Conservation (phyloP, 305 asterid species). For the Solanum hybrid region DNA sequence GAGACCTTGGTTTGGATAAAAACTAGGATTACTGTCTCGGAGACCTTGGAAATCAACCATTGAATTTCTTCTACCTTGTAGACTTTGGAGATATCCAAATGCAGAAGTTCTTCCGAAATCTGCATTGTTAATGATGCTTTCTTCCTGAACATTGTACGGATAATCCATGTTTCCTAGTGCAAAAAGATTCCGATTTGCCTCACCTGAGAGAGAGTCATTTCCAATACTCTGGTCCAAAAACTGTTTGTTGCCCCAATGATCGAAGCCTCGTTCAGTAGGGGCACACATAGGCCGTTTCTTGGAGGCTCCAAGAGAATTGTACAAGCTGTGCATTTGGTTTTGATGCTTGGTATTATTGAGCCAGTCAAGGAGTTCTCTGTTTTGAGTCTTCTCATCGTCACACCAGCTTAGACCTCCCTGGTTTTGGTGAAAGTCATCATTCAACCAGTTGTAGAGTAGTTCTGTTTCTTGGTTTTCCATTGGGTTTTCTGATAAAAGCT, state of each 20-base stretch:
- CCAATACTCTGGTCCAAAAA: slow-evolving; percentile 13
- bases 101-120: background rate
- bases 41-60: slow-evolving; percentile 15
- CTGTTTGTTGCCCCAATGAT: slow-evolving; percentile 13
- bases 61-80: slow-evolving; percentile 10
- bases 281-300: background rate
- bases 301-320: slow-evolving; percentile 5
- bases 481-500: slow-evolving; percentile 29
- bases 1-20: slow-evolving; percentile 1
- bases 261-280: slow-evolving; percentile 1
- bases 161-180: slow-evolving; percentile 7
- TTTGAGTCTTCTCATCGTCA: background rate
- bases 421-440: background rate
- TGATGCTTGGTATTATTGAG: slow-evolving; percentile 12
- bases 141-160: slow-evolving; percentile 14
- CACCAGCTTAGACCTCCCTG: background rate
- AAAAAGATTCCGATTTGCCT: slow-evolving; percentile 5
- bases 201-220: slow-evolving; percentile 1
- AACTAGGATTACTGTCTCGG: background rate
- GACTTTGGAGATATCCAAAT: background rate
- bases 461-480: background rate
- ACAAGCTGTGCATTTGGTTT: slow-evolving; percentile 12
- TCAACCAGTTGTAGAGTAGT: background rate
- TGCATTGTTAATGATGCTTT: background rate
- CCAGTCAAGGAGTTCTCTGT: slow-evolving; percentile 7